These are phyloP conservation scores for Rhododendron griersonianum DNA, from an alignment of 148 eudicot genomes.

Conservation along the genomic window DNA sequence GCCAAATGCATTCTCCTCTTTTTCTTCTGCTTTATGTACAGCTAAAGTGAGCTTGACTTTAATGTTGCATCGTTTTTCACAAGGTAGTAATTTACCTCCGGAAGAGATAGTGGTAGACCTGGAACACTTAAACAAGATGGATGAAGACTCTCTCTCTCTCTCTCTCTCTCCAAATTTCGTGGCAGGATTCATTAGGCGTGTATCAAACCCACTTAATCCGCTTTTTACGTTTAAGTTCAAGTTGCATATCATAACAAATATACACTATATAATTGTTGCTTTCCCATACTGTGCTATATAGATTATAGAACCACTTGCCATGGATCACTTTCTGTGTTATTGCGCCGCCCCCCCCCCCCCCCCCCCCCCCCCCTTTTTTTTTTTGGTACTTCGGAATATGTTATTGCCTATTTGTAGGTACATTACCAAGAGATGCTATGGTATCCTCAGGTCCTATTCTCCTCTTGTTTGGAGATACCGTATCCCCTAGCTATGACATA, in stretches of 20 bases:
- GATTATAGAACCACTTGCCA: background rate
- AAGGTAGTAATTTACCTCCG: background rate
- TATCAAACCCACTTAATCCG: background rate
- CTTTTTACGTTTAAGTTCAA: background rate
- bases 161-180: background rate
- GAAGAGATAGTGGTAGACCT: background rate
- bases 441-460: too few relatives aligned
- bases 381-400: too few relatives aligned
- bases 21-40: too few relatives aligned
- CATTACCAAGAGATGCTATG: too few relatives aligned
- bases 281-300: background rate
- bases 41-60: background rate
- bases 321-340: background rate
- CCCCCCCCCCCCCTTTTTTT: too few relatives aligned
- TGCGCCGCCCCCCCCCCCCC: too few relatives aligned
- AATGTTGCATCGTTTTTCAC: background rate
- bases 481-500: too few relatives aligned
- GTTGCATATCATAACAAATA: background rate
- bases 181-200: background rate
- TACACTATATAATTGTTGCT: background rate
- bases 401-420: too few relatives aligned
- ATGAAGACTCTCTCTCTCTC: too few relatives aligned
- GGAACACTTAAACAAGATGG: background rate
- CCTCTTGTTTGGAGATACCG: too few relatives aligned
- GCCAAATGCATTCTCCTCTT: too few relatives aligned